Conservation (phyloP, 1,139 yeast genomes). For the Ashbya aceris region DNA sequence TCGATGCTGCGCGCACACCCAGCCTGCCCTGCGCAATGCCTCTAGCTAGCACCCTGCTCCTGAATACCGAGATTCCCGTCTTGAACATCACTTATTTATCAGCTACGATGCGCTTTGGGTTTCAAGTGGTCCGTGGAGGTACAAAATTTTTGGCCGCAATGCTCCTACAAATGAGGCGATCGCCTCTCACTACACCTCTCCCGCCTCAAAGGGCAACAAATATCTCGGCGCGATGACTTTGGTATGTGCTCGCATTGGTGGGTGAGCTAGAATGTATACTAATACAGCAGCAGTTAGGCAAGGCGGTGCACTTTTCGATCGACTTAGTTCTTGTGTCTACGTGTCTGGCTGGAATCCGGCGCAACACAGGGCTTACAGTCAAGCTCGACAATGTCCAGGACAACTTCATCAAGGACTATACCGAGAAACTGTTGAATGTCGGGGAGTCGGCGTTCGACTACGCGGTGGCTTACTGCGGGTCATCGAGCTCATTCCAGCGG, state of each 20-base stretch:
- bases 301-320: slow-evolving; percentile 53
- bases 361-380: slow-evolving; percentile 72
- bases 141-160: no score
- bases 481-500: slow-evolving; percentile 67
- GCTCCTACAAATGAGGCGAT: no score
- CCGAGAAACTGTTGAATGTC: slow-evolving; percentile 58
- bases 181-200: no score
- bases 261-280: background rate
- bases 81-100: no score
- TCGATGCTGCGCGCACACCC: slow-evolving; percentile 6
- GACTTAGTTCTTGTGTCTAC: slow-evolving; percentile 77
- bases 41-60: background rate
- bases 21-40: background rate
- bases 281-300: slow-evolving; percentile 39
- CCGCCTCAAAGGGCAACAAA: background rate
- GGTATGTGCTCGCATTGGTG: background rate
- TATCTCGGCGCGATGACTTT: slow-evolving; percentile 1
- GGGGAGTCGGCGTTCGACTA: slow-evolving; percentile 84
- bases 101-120: no score
- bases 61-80: background rate
- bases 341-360: slow-evolving; percentile 78
- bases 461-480: slow-evolving; percentile 59
- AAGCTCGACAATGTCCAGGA: slow-evolving; percentile 34
- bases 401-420: slow-evolving; percentile 48
- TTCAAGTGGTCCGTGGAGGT: no score